Evolutionary conservation across 148 eudicot species (phyloP), one percentile per base, ranked within the genome.

Genomic region (Drosera capensis): DNA sequence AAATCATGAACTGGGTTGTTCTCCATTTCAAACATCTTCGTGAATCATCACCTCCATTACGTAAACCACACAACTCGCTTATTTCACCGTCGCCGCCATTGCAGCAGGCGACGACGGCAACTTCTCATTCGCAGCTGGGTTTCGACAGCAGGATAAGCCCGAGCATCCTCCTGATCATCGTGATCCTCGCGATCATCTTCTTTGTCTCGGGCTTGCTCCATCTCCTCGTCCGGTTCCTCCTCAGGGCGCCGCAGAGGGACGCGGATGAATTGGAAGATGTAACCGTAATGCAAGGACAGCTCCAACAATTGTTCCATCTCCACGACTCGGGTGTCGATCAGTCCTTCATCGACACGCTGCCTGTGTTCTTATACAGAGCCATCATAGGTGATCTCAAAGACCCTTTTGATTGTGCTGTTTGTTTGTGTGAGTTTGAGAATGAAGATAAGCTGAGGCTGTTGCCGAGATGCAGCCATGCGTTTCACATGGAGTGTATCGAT

Each of bases 251-350:
- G 15, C 60, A 30, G 29, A 49, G 79, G 43, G 60, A 71, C 68
- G 71, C 78, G 13, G 76, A 77, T 50, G 86, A 72, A 1, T 4
- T 51, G 13, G 83, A 67, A n/a, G 64, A 43, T 43, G 74, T 56
- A 5, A 79, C 83, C 1, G 92, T 62, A 0, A 63, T 83, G 7
- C 90, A 88, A 62, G 94, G 96, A 3, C 96, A 80, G 52, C 44
- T 88, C 1, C 94, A 77, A 23, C 94, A 88, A 22, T 80, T 88
- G 0, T 88, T 88, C 25, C 66, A 74, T 43, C 68, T 83, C 7
- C 96, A 88, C 40, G 96, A 88, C 51, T 45, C 78, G 11, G 96
- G 96, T 1, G 86, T 88, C 12, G 96, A 88, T 41, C 96, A 88
- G 45, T 71, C 90, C 7, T 75, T 70, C 46, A 88, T 88, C 39